Evolutionary conservation across 257 asterid species (phyloP).

Genomic region (Parsonsia alboflavescens): DNA sequence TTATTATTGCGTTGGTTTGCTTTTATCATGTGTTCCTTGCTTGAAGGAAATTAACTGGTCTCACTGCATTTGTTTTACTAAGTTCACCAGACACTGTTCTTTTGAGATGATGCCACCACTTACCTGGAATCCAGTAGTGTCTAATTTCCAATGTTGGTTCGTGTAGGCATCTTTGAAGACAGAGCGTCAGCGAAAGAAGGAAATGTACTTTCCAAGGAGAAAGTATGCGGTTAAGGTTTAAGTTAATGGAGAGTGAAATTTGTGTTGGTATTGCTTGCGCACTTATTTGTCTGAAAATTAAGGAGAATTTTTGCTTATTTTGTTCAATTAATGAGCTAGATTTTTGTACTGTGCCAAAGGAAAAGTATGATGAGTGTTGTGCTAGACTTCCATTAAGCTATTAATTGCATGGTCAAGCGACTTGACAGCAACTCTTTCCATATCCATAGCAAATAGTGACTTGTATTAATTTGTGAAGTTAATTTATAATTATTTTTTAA

Average conservation of each 20-base stretch:
- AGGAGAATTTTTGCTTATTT: slow-evolving; percentile 13
- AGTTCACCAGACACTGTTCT: not conserved
- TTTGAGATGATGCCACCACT: too few species aligned
- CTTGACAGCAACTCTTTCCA: too few species aligned
- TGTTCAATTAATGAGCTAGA: slow-evolving; percentile 1
- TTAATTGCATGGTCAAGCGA: not conserved
- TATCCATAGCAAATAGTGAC: too few species aligned
- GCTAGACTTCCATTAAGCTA: not conserved
- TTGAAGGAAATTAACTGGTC: not conserved
- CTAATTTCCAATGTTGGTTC: not conserved
- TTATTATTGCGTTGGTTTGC: not conserved
- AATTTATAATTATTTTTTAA: too few species aligned
- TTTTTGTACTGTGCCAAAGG: not conserved
- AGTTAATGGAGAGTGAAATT: not conserved
- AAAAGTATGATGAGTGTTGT: not conserved
- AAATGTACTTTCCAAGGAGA: slow-evolving; percentile 60
- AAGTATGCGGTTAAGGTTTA: slow-evolving; percentile 72
- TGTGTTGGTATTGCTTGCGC: slow-evolving; percentile 11
- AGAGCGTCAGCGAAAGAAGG: slow-evolving; percentile 60
- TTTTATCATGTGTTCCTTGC: not conserved
- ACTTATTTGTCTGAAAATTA: not conserved
- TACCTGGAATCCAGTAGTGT: not conserved
- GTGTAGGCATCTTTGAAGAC: slow-evolving; percentile 67
- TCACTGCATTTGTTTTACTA: not conserved
- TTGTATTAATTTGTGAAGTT: too few species aligned